These are phyloP conservation scores for Clonostachys solani DNA, from an alignment of 2,329 filamentous ascomycete species.

Conservation along the genomic window DNA sequence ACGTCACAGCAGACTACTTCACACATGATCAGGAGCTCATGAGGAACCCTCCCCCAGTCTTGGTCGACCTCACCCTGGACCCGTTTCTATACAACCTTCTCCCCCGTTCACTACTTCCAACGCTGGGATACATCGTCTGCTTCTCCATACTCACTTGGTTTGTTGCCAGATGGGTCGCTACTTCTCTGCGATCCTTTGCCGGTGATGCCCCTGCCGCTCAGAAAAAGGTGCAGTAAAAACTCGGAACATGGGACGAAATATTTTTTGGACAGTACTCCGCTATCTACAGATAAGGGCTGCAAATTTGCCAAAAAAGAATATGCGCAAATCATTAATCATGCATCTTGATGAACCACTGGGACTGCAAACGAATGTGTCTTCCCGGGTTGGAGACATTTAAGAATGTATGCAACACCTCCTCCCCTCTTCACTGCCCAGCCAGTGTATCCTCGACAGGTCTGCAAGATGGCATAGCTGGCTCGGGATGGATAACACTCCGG, in stretches of 20 bases:
- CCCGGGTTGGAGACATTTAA: background rate
- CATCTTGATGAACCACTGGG: constrained; percentile 1
- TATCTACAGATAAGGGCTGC: background rate
- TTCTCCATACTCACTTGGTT: constrained; percentile 49
- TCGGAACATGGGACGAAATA: background rate
- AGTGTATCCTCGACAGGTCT: background rate
- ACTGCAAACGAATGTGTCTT: background rate
- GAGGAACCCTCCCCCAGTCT: constrained; percentile 66
- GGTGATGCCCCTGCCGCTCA: background rate
- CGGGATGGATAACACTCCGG: background rate
- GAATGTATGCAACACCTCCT: background rate
- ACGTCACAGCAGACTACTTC: constrained; percentile 81
- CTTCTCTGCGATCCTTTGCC: background rate
- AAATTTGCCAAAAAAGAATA: background rate
- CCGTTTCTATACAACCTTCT: constrained; percentile 78
- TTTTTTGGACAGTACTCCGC: background rate
- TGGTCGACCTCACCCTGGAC: constrained; percentile 81
- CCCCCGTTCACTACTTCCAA: constrained; percentile 72
- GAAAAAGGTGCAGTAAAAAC: constrained; percentile 2
- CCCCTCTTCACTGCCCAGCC: background rate
- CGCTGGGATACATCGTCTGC: constrained; percentile 60
- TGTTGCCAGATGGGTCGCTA: constrained; percentile 28
- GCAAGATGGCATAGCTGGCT: background rate
- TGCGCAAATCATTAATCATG: constrained; percentile 4
- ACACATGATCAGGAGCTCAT: constrained; percentile 72